These are phyloP conservation scores for Microthlaspi erraticum DNA, from an alignment of 345 rosid genomes.

Conservation along the genomic window DNA sequence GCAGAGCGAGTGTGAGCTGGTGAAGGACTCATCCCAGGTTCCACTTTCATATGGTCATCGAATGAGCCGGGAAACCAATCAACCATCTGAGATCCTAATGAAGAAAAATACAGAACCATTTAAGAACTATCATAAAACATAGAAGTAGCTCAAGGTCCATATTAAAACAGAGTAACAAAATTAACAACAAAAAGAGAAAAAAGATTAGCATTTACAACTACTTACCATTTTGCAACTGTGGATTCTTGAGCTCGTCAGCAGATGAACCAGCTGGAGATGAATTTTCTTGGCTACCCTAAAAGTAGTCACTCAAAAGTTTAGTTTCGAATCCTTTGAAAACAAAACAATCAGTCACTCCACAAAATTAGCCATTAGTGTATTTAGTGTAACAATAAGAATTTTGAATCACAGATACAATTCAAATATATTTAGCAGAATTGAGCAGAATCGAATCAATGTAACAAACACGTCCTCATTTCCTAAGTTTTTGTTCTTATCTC, in stretches of 20 bases:
- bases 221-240: slow-evolving; percentile 53
- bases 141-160: background rate
- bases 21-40: slow-evolving; percentile 44
- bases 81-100: slow-evolving; percentile 51
- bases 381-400: background rate
- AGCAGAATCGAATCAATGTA: slow-evolving; percentile 15
- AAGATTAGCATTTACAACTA: background rate
- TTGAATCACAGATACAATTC: slow-evolving; percentile 7
- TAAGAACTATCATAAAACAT: background rate
- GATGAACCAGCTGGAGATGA: slow-evolving; percentile 40
- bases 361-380: background rate
- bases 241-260: slow-evolving; percentile 40
- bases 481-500: background rate
- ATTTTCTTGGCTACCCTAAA: slow-evolving; percentile 52
- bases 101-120: slow-evolving; percentile 23
- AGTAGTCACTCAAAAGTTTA: slow-evolving; percentile 28
- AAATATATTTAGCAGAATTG: slow-evolving; percentile 3
- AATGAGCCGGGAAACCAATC: slow-evolving; percentile 41
- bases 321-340: background rate
- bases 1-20: slow-evolving; percentile 51
- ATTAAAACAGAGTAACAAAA: background rate
- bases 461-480: background rate
- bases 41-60: slow-evolving; percentile 42
- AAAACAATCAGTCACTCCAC: background rate
- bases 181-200: background rate